A percentile compares a stretch with the other conserved stretches of the same genome.
Evolutionary conservation across 306 rosid genomes (phyloP).

Genomic region (cucumber (Cucumis sativus)): Cucumber_9930_V3 NC_026660.2:27487001-27487500

Average conservation of each 20-base stretch:
- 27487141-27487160: slow-evolving; percentile 36
- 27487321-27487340: slow-evolving; percentile 29
- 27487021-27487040: slow-evolving; percentile 5
- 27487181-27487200: slow-evolving; percentile 19
- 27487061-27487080: background rate
- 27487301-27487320: slow-evolving; percentile 22
- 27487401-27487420: too few relatives aligned
- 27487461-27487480: too few relatives aligned
- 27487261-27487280: slow-evolving; percentile 39
- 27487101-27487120: background rate
- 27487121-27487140: background rate
- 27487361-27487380: too few relatives aligned
- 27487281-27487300: slow-evolving; percentile 37
- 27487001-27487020: background rate
- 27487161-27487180: slow-evolving; percentile 45
- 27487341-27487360: slow-evolving; percentile 23
- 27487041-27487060: slow-evolving; percentile 17
- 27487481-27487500: too few relatives aligned
- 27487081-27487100: slow-evolving; percentile 7
- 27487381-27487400: too few relatives aligned
- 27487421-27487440: too few relatives aligned
- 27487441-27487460: too few relatives aligned
- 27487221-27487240: background rate
- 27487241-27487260: slow-evolving; percentile 22
- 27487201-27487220: slow-evolving; percentile 14